These are phyloP conservation scores for Erigeron canadensis DNA, from an alignment of 129 eudicot genomes.

Conservation along the genomic window DNA sequence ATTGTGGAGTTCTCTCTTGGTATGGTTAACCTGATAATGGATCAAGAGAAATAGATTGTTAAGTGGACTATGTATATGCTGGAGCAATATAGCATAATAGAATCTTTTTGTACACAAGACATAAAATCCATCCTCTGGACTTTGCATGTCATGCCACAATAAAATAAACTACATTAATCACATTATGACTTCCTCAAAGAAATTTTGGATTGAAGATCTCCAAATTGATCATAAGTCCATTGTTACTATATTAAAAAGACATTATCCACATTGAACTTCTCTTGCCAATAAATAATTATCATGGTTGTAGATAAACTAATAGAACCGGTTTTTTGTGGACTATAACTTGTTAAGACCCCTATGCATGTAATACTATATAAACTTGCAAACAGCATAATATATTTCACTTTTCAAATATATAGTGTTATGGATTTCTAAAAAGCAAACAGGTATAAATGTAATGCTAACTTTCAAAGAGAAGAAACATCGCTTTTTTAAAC, in stretches of 20 bases:
- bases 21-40: conserved; percentile 78
- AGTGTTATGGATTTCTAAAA: not conserved
- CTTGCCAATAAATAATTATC: conserved; percentile 1
- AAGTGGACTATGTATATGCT: conserved; percentile 4
- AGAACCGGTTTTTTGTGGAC: not conserved
- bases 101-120: conserved; percentile 4
- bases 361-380: not conserved
- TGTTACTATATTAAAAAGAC: not conserved
- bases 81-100: conserved; percentile 3
- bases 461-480: not conserved
- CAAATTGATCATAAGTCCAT: not conserved
- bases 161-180: not conserved
- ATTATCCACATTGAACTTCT: conserved; percentile 7
- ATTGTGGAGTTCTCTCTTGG: conserved; percentile 93
- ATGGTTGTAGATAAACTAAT: not conserved
- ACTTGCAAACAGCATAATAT: no score
- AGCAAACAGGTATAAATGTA: not conserved
- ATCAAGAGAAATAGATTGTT: conserved; percentile 13
- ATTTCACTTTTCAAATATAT: not conserved
- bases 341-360: no score
- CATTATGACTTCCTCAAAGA: not conserved
- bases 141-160: not conserved
- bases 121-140: conserved; percentile 6
- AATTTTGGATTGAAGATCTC: not conserved
- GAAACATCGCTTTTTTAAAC: conserved; percentile 1